phyloP scores from a whole-genome alignment of 257 asterid genomes.

The Eucommia ulmoides region DNA sequence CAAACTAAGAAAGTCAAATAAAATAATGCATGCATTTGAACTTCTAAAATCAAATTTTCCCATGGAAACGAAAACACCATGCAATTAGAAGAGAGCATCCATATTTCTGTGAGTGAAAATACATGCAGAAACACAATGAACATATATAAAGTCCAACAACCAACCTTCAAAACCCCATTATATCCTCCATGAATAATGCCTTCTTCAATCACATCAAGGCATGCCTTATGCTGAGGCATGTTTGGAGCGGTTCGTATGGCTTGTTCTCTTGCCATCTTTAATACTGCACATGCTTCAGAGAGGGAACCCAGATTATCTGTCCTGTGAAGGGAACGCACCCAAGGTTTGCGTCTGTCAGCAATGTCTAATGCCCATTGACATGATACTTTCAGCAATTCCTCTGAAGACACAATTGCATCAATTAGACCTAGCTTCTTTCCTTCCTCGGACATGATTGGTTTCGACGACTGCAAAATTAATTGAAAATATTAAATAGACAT shows the following conservation, averaged over 20 bases:
- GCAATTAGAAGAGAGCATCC: not conserved
- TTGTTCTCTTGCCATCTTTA: constrained; percentile 60
- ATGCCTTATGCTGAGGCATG: constrained; percentile 84
- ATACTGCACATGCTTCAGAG: constrained; percentile 44
- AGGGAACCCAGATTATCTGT: constrained; percentile 70
- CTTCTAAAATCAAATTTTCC: too few relatives aligned
- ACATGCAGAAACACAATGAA: not conserved
- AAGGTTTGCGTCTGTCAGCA: constrained; percentile 58
- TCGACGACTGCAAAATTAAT: constrained; percentile 45
- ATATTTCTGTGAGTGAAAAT: not conserved
- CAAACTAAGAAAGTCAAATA: not conserved
- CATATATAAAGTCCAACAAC: constrained; percentile 11
- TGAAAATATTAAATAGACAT: constrained; percentile 3
- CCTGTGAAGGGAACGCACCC: constrained; percentile 84
- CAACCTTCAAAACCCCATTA: constrained; percentile 74
- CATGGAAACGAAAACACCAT: not conserved
- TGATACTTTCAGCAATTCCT: constrained; percentile 60
- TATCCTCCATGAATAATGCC: constrained; percentile 92
- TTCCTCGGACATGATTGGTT: constrained; percentile 73
- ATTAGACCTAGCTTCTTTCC: constrained; percentile 79
- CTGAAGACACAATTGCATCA: constrained; percentile 69
- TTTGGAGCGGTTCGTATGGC: constrained; percentile 55
- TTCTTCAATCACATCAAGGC: constrained; percentile 84
- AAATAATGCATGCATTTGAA: not conserved
- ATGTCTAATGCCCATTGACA: constrained; percentile 84